Conservation (phyloP, 306 rosid genomes). For the Pyrus communis region DNA sequence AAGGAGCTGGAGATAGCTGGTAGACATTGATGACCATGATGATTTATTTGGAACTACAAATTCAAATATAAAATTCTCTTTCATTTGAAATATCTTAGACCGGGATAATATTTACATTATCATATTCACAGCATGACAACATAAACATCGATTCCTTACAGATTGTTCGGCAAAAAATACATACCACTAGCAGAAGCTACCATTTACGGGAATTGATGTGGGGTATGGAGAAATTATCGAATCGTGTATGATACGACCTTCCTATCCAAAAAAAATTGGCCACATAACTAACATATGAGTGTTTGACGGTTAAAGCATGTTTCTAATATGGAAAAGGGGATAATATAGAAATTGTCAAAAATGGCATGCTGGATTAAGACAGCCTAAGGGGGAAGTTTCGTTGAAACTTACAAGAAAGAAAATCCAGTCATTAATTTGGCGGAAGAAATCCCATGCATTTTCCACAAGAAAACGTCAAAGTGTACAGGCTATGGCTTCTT, state of each 20-base stretch:
- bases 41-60: neutral
- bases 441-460: neutral
- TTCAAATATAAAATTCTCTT: neutral
- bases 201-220: no score
- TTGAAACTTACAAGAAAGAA: neutral
- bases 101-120: neutral
- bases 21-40: neutral
- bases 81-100: neutral
- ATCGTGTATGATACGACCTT: neutral
- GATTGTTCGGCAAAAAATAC: neutral
- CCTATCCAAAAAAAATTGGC: neutral
- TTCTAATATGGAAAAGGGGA: neutral
- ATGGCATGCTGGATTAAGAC: neutral
- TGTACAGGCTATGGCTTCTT: neutral
- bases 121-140: neutral
- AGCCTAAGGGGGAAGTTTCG: neutral
- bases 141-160: neutral
- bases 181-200: neutral
- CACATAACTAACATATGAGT: neutral
- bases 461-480: neutral
- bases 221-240: no score
- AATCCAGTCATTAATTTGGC: neutral
- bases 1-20: neutral
- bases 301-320: neutral
- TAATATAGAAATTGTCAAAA: neutral